Percentiles rank a stretch among this genome's conserved stretches.
phyloP scores from a whole-genome alignment of 768 basidiomycete genomes.

The Guyanaporus albipodus region DNA sequence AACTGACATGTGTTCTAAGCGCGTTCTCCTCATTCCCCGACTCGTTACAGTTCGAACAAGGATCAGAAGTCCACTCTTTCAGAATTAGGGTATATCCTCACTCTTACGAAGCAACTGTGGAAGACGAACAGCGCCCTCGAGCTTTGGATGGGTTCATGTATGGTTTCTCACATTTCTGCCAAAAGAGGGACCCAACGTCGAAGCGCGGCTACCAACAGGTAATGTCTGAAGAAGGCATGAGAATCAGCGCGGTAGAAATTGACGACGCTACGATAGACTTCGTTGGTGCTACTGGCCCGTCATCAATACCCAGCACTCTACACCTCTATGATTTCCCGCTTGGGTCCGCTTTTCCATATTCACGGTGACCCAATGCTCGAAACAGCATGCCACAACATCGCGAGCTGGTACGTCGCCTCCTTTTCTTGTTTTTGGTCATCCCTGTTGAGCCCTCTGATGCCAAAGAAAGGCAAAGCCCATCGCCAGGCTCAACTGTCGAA shows the following conservation, averaged over 20 bases:
- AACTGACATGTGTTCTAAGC: slow-evolving; percentile 37
- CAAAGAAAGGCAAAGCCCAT: slow-evolving; percentile 76
- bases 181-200: slow-evolving; percentile 56
- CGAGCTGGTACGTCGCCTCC: slow-evolving; percentile 62
- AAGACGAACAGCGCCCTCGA: slow-evolving; percentile 32
- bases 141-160: slow-evolving; percentile 67
- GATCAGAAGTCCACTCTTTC: slow-evolving; percentile 82
- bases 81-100: slow-evolving; percentile 58
- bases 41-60: slow-evolving; percentile 80
- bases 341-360: slow-evolving; percentile 70
- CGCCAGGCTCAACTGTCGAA: slow-evolving; percentile 61
- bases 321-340: slow-evolving; percentile 55
- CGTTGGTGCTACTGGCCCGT: slow-evolving; percentile 77
- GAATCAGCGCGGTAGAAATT: not conserved
- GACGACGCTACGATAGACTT: slow-evolving; percentile 11
- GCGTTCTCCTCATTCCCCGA: slow-evolving; percentile 94
- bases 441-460: slow-evolving; percentile 17
- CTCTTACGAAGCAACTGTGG: slow-evolving; percentile 15
- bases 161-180: slow-evolving; percentile 75
- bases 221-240: not conserved
- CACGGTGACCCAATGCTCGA: slow-evolving; percentile 83
- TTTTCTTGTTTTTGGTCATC: not conserved
- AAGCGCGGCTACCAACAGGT: slow-evolving; percentile 84
- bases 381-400: slow-evolving; percentile 80
- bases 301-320: slow-evolving; percentile 83